Percentiles rank a stretch among this genome's conserved stretches.
Evolutionary conservation across 768 basidiomycete genomes (phyloP).

Genomic region (Tremella yokohamensis): DNA sequence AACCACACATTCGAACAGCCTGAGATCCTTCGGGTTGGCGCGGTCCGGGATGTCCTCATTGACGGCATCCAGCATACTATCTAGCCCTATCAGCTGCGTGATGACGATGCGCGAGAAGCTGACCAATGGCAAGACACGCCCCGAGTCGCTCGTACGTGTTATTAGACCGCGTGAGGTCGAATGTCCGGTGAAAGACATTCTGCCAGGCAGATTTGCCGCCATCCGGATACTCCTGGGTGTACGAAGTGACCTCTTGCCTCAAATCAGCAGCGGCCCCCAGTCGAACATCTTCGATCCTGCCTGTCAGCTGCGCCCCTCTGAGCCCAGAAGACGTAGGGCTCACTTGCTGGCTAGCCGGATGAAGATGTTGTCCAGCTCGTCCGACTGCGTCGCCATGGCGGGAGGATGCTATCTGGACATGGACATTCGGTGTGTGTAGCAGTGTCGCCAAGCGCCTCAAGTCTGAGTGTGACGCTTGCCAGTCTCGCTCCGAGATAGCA

Average conservation of each 20-base stretch:
- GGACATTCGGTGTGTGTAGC: no score
- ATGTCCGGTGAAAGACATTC: conserved; percentile 40
- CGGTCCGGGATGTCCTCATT: conserved; percentile 43
- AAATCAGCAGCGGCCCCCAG: conserved; percentile 59
- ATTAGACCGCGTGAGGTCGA: conserved; percentile 43
- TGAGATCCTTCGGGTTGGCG: conserved; percentile 33
- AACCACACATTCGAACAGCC: conserved; percentile 41
- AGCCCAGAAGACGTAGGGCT: conserved; percentile 50
- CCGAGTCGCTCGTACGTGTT: conserved; percentile 40
- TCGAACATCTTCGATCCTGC: conserved; percentile 63
- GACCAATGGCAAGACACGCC: conserved; percentile 38
- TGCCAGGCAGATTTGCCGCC: conserved; percentile 38
- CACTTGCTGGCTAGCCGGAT: conserved; percentile 34
- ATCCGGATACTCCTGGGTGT: conserved; percentile 39
- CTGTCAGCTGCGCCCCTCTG: conserved; percentile 12
- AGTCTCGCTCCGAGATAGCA: no score
- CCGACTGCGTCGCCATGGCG: conserved; percentile 37
- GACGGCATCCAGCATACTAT: conserved; percentile 30
- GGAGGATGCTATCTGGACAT: no score
- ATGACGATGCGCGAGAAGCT: conserved; percentile 6
- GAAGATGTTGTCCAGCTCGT: conserved; percentile 43
- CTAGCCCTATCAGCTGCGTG: conserved; percentile 15
- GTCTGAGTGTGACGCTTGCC: no score
- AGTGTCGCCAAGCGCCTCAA: no score
- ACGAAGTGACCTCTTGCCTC: conserved; percentile 26